Evolutionary conservation across 2,329 filamentous ascomycete species (phyloP), one percentile per base, ranked within the genome.

Genomic region (Phaeosphaeria sp.): DNA sequence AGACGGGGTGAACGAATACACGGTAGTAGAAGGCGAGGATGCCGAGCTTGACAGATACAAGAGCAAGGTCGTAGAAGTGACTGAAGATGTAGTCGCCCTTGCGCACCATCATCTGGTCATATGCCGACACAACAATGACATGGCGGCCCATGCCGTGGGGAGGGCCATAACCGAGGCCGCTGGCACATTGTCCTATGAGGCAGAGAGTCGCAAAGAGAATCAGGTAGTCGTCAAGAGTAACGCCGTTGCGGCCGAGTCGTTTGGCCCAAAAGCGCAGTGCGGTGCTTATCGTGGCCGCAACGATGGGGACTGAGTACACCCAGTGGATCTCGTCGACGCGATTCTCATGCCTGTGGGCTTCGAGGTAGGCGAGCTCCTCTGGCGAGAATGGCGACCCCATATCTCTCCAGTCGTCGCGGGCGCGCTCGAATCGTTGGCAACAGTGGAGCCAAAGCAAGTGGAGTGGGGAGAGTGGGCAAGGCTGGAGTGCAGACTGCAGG

Each of bases 51-150:
- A 74, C 72, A 23, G 50, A 62, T 20, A 70, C 69, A 27, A 74
- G 65, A 1, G 72, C 72, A 18, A 74, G 50, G 56, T 75, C 72
- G 59, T 75, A 75, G 60, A 74, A 74, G 39, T 75, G 72, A 46
- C 70, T 73, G 60, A 75, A 74, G 44, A 75, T 63, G 55, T 72
- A 75, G 59, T 75, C 72, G 50, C 71, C 72, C 60, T 72, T 68
- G 41, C 72, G 70, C n/a, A 75, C 68, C 63, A 70, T 73, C 53
- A 63, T 70, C 46, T 65, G 54, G 46, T 73, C 65, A 25, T 72
- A 56, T 10, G 60, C 57, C 18, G 65, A 64, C 6, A 73, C 69
- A 20, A 64, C 67, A 27, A 64, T 71, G 36, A 75, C 71, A 61
- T 75, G 72, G 44, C 66, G 64, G 17, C 71, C 72, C 69, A 75